phyloP scores from a whole-genome alignment of 1,284 basidiomycete genomes.

The Heterobasidion irregulare region DNA sequence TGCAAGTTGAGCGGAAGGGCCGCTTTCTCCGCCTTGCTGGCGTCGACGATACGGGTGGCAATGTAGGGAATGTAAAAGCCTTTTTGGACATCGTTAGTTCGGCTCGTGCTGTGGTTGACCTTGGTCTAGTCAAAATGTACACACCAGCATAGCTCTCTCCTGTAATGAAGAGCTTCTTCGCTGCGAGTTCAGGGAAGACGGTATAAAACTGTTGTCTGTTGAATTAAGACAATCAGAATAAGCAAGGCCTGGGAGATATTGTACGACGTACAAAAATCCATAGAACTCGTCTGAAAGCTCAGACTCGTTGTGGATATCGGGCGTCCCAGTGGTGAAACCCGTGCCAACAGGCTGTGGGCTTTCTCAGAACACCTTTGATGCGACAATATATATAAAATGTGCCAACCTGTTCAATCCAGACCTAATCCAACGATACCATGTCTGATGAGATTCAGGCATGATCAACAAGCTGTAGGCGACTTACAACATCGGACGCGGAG shows the following conservation, averaged over 20 bases:
- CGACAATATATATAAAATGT: neutral
- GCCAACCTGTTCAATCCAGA: neutral
- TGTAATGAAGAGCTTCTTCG: conserved; percentile 1
- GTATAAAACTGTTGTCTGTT: neutral
- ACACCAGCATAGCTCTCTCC: neutral
- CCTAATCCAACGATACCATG: neutral
- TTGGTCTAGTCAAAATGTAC: neutral
- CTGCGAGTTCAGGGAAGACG: conserved; percentile 1
- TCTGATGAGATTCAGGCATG: too few species aligned
- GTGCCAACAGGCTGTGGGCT: neutral
- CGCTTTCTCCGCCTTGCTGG: neutral
- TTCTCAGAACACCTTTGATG: neutral
- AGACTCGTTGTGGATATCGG: neutral
- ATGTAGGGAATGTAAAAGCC: neutral
- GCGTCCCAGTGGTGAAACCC: neutral
- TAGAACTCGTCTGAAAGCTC: neutral
- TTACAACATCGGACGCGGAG: neutral
- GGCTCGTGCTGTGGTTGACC: too few species aligned
- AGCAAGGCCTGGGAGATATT: neutral
- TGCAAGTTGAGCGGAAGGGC: neutral
- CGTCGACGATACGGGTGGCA: neutral
- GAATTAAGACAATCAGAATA: neutral
- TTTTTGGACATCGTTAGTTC: neutral
- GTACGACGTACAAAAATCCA: neutral
- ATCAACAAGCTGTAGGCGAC: neutral